Base-by-base conservation (phyloP, 176 grass and related monocot genomes). In the Bolboschoenus planiculmis region DNA sequence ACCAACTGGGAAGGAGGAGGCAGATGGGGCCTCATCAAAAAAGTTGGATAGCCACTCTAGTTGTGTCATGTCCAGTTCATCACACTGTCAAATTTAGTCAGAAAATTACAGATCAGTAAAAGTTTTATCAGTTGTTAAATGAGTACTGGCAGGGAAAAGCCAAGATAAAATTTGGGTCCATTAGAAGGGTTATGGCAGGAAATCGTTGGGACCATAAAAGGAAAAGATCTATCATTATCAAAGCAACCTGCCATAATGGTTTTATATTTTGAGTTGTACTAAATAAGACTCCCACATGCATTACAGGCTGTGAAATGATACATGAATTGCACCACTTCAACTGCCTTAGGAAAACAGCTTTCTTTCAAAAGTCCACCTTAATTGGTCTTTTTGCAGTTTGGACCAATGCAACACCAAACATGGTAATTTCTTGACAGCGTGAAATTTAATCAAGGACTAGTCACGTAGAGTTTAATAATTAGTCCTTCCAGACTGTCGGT, bases 31-130 rank as follows among this genome's bases (percentile, higher is more conserved):
- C 39, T 95, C 96, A 63, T 99, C 91, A 29, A 99, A 88, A 7
- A 99, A 90, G 0, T 78, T 88, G 33, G 92, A 87, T 65, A 93
- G 80, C 96, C 90, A 99, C 86, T 95, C 96, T 71, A 99, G 86
- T 87, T 99, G 92, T 64, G 87, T 90, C 87, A 93, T 89, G 83
- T 95, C 96, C 8, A 99, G 84, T 21, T 90, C 96, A 0, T 95
- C 92, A 55, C 92, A 89, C 95, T 98, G 90, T 81, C 89, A 65
- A 1, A 57, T 30, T 79, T 79, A 80, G 56, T 36, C 30, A 80
- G 11, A 81, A 85, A 85, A 10, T 43, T 55, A 79, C 27, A 65
- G 4, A 66, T 85, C 55, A 85, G 75, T 66, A 63, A 63, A 80
- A 81, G 24, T 16, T 61, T 29, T 40, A 47, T 43, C 11, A 11